Conservation (phyloP, 2,329 filamentous ascomycete genomes). For the Keithomyces neogunnii region DNA sequence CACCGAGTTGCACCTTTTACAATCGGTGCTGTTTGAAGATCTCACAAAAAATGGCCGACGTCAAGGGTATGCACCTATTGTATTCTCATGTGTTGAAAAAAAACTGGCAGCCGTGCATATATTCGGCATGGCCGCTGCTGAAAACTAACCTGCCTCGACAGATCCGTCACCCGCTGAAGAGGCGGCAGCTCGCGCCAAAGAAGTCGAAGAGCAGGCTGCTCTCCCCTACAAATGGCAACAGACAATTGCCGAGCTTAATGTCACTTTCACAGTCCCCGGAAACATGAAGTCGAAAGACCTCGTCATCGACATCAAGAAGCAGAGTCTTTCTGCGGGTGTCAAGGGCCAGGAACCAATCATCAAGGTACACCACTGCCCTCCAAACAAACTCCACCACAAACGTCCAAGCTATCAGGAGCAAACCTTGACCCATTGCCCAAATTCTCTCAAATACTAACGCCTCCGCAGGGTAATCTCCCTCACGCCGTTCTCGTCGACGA, state of each 20-base stretch:
- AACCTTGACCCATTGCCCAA: too few species aligned
- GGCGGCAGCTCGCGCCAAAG: slow-evolving; percentile 56
- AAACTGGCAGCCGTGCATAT: background rate
- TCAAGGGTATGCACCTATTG: slow-evolving; percentile 1
- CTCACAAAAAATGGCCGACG: slow-evolving; percentile 4
- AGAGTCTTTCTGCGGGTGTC: slow-evolving; percentile 66
- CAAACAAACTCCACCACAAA: background rate
- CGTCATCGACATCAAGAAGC: slow-evolving; percentile 73
- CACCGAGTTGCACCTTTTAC: too few species aligned
- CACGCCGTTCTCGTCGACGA: slow-evolving; percentile 76
- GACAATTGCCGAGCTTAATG: slow-evolving; percentile 79
- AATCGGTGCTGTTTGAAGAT: background rate
- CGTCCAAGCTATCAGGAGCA: too few species aligned
- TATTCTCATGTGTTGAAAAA: background rate
- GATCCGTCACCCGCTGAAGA: slow-evolving; percentile 48
- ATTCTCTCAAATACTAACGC: background rate
- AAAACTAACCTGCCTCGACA: slow-evolving; percentile 14
- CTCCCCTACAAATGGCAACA: slow-evolving; percentile 98
- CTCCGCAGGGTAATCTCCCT: slow-evolving; percentile 68
- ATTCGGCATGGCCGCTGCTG: background rate
- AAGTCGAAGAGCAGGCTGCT: slow-evolving; percentile 78
- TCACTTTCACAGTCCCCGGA: slow-evolving; percentile 67
- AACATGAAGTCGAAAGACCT: slow-evolving; percentile 82
- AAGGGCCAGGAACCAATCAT: slow-evolving; percentile 86
- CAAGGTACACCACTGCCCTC: slow-evolving; percentile 52